Evolutionary conservation across 192 early-diverging fungal species (phyloP).

Genomic region (Phycomyces nitens): DNA sequence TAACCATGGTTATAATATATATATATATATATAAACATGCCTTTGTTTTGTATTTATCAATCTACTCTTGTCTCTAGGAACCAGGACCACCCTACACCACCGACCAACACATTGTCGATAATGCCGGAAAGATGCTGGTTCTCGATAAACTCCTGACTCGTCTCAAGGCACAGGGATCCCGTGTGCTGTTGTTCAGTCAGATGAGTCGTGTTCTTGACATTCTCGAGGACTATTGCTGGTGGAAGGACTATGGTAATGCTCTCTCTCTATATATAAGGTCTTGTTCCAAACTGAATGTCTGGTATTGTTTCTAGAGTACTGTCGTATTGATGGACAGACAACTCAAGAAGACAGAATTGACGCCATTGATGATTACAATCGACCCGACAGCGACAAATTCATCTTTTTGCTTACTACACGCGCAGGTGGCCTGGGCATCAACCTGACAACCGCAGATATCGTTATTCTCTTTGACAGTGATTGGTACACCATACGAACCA

Average conservation of each 20-base stretch:
- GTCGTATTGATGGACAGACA: constrained; percentile 96
- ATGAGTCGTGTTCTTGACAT: constrained; percentile 99
- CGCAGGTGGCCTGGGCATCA: constrained; percentile 97
- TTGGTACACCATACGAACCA: constrained; percentile 49
- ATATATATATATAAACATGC: too few relatives aligned
- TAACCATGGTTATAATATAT: constrained; percentile 6
- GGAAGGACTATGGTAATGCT: constrained; percentile 69
- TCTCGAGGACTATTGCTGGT: constrained; percentile 94
- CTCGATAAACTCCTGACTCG: constrained; percentile 85
- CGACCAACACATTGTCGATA: constrained; percentile 91
- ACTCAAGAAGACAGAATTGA: constrained; percentile 89
- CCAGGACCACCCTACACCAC: constrained; percentile 96
- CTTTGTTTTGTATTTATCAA: too few relatives aligned
- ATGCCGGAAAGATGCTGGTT: constrained; percentile 91
- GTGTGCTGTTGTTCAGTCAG: constrained; percentile 94
- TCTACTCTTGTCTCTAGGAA: constrained; percentile 50
- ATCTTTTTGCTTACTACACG: constrained; percentile 95
- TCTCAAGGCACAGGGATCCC: constrained; percentile 84
- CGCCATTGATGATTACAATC: constrained; percentile 93
- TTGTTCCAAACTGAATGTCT: too few relatives aligned
- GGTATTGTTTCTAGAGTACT: constrained; percentile 62
- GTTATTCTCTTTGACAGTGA: constrained; percentile 97
- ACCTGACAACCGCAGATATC: constrained; percentile 91
- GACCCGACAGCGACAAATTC: constrained; percentile 86
- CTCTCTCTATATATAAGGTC: too few relatives aligned